Conservation (phyloP, 2,329 filamentous ascomycete genomes). For the Pseudofabraea citricarpa region DNA sequence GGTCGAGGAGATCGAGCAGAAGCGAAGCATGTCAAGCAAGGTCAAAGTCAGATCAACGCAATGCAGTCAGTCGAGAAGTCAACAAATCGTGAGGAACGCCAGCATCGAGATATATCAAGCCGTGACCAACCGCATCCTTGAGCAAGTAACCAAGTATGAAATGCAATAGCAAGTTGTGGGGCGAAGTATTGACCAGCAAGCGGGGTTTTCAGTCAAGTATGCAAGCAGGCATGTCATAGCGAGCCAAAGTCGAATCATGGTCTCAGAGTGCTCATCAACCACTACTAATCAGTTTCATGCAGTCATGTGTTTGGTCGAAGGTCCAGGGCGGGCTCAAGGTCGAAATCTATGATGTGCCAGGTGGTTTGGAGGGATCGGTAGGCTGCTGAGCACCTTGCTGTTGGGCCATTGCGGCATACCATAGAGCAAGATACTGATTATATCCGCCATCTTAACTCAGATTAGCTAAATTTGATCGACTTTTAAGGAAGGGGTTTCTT, state of each 20-base stretch:
- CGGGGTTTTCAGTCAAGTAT: constrained; percentile 19
- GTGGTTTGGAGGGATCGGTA: constrained; percentile 32
- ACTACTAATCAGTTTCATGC: constrained; percentile 26
- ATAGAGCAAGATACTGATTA: constrained; percentile 72
- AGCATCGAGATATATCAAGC: constrained; percentile 12
- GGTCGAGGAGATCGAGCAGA: constrained; percentile 8
- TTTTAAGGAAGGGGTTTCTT: constrained; percentile 29
- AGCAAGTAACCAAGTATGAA: constrained; percentile 4
- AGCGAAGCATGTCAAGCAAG: constrained; percentile 20
- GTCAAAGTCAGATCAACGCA: constrained; percentile 21
- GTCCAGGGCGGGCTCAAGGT: constrained; percentile 18
- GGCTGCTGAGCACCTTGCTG: constrained; percentile 35
- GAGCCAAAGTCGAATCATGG: constrained; percentile 25
- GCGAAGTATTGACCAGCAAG: constrained; percentile 16
- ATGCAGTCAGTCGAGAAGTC: constrained; percentile 13
- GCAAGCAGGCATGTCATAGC: constrained; percentile 28
- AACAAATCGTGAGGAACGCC: constrained; percentile 5
- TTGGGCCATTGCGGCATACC: constrained; percentile 67
- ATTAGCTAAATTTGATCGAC: constrained; percentile 21
- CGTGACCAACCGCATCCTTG: constrained; percentile 10
- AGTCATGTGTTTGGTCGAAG: constrained; percentile 22
- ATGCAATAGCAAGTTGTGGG: constrained; percentile 12
- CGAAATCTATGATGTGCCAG: constrained; percentile 31
- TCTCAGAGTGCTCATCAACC: constrained; percentile 25
- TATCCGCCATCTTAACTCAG: constrained; percentile 64